These are phyloP conservation scores for Fusarium chlamydosporum DNA, from an alignment of 2,329 filamentous ascomycete species.

Conservation along the genomic window DNA sequence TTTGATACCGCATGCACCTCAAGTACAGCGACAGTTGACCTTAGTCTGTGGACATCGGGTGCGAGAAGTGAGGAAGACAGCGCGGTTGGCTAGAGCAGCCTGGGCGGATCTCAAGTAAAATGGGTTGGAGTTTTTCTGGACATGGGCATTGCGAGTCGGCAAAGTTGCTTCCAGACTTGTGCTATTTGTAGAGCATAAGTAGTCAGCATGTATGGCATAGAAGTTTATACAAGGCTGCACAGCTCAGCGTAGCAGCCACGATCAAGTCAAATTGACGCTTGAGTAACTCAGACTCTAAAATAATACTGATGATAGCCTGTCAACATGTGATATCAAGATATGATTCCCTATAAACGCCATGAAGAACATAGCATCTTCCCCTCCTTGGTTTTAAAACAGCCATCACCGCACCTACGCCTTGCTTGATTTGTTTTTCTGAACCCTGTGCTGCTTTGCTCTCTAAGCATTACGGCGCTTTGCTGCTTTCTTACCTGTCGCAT, in stretches of 20 bases:
- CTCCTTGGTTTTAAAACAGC: conserved; percentile 2
- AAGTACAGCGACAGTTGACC: conserved; percentile 63
- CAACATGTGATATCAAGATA: conserved; percentile 24
- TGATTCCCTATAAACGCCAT: conserved; percentile 43
- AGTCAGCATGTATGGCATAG: neutral
- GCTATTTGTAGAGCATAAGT: conserved; percentile 13
- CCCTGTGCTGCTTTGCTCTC: conserved; percentile 48
- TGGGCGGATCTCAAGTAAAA: conserved; percentile 61
- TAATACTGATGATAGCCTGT: conserved; percentile 8
- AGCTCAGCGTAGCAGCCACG: neutral
- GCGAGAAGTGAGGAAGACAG: conserved; percentile 66
- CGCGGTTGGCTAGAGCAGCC: conserved; percentile 63
- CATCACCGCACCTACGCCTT: neutral
- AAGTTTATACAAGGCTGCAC: conserved; percentile 11
- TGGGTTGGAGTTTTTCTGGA: conserved; percentile 28
- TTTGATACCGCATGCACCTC: conserved; percentile 61
- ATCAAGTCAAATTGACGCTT: neutral
- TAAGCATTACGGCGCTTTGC: conserved; percentile 62
- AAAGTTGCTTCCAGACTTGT: conserved; percentile 3
- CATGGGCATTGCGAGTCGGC: conserved; percentile 20
- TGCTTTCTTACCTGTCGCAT: conserved; percentile 58
- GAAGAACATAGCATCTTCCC: conserved; percentile 21
- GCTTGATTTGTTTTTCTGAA: neutral
- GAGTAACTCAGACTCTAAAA: neutral
- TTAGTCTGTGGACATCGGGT: conserved; percentile 68